Base-by-base conservation (phyloP, 164 flowering plant genomes). In the Kingdonia uniflora region DNA sequence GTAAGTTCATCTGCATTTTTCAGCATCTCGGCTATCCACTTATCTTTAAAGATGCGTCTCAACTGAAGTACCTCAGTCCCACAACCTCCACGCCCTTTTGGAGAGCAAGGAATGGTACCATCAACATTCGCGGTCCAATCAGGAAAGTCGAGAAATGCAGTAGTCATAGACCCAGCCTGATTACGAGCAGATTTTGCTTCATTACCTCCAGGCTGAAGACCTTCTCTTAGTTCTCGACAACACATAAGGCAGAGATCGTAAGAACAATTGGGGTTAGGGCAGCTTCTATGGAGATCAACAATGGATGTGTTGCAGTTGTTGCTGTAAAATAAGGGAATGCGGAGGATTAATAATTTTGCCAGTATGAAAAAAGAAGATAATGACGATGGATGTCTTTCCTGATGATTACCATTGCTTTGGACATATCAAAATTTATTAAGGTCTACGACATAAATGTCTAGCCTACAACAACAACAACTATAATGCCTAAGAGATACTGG, bases 231-330 rank as follows among this genome's bases (percentile, higher is more conserved):
- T 56, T 87, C 92, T 52, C 54, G 57, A 53, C 92, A 87, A 58
- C 96, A 87, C 16, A 75, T 52, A 51, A 87, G 78, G 58, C 96
- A 87, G 15, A 87, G 68, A 65, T 87, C 96, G 71, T 80, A 87
- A 52, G 80, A 72, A 58, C 96, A 87, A 54, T 59, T 63, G 23
- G 73, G 68, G 49, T 71, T 78, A 19, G 74, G 73, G 68, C 96
- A 87, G 69, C 87, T 84, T 73, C 96, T 64, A 54, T 77, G 79
- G 61, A 84, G 72, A 68, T 82, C 70, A 42, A 78, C 79, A 53
- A 87, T 85, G 29, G 90, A 82, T 39, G 90, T 82, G 50, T 59
- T 71, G 77, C 90, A 87, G 55, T 85, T 79, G 69, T 82, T 79
- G 51, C 96, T 87, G 72, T 56, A 44, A 26, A 25, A 41, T 23